Conservation (phyloP, 2,329 filamentous ascomycete genomes). For the Lasiodiplodia theobromae region DNA sequence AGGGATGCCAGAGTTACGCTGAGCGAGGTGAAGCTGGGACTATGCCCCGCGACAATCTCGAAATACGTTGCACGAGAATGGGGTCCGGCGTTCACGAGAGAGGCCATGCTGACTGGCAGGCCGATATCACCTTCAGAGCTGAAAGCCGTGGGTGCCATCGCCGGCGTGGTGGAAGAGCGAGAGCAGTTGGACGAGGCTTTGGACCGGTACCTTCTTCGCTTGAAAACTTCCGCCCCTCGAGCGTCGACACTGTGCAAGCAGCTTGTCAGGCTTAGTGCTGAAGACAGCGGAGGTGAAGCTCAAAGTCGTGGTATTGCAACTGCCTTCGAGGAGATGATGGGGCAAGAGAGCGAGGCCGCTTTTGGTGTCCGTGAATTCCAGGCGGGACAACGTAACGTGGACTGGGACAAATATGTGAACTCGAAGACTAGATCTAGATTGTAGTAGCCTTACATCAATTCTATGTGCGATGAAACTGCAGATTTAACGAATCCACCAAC, state of each 20-base stretch:
- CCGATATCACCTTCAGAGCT: conserved; percentile 41
- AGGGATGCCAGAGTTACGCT: conserved; percentile 40
- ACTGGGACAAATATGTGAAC: conserved; percentile 21
- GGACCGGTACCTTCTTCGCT: conserved; percentile 36
- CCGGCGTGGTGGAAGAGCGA: conserved; percentile 35
- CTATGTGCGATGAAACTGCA: too few species aligned
- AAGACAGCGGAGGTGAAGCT: background rate
- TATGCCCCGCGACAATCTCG: conserved; percentile 50
- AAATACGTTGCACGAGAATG: conserved; percentile 51
- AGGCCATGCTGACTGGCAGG: conserved; percentile 49
- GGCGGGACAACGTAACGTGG: conserved; percentile 22
- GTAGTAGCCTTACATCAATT: background rate
- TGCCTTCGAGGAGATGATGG: conserved; percentile 32
- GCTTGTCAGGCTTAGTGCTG: background rate
- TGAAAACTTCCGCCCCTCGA: conserved; percentile 30
- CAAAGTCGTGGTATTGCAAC: conserved; percentile 24
- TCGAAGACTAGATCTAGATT: background rate
- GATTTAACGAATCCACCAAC: background rate
- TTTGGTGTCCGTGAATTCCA: conserved; percentile 31
- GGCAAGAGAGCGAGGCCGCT: conserved; percentile 10
- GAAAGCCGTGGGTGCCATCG: conserved; percentile 35
- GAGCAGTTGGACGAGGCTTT: conserved; percentile 32
- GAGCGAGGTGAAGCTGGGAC: conserved; percentile 51
- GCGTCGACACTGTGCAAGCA: background rate
- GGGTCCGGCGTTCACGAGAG: conserved; percentile 46